These are phyloP conservation scores for Aspergillus sp. DNA, from an alignment of 2,329 filamentous ascomycete species.

Conservation along the genomic window DNA sequence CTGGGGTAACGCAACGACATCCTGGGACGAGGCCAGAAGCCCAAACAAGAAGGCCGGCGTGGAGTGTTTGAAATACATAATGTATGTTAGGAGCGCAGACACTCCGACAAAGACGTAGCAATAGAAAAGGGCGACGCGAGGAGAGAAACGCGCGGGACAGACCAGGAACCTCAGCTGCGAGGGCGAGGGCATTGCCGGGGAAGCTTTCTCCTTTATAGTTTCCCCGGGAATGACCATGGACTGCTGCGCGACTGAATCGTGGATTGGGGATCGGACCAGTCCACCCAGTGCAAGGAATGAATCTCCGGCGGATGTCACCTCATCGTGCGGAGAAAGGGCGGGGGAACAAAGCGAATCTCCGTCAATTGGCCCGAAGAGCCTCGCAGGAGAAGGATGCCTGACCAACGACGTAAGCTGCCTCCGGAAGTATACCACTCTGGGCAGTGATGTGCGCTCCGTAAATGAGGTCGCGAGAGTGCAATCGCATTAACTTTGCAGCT, in stretches of 20 bases:
- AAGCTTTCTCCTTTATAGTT: constrained; percentile 17
- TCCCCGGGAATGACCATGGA: not conserved
- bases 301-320: constrained; percentile 12
- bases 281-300: not conserved
- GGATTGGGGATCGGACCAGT: not conserved
- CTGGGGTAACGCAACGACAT: constrained; percentile 12
- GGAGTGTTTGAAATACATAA: constrained; percentile 38
- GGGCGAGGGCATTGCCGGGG: constrained; percentile 13
- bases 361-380: constrained; percentile 19
- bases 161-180: constrained; percentile 26
- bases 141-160: constrained; percentile 29
- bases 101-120: constrained; percentile 30
- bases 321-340: constrained; percentile 18
- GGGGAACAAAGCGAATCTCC: constrained; percentile 17
- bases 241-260: not conserved
- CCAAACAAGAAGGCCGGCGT: constrained; percentile 34
- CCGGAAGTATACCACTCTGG: not conserved
- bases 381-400: constrained; percentile 11
- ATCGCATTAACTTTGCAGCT: too few species aligned
- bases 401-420: constrained; percentile 19
- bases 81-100: constrained; percentile 29
- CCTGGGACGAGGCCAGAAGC: constrained; percentile 29
- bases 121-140: constrained; percentile 29
- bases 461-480: not conserved
- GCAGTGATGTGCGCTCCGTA: not conserved